These are phyloP conservation scores for Sporisorium reilianum DNA, from an alignment of 1,284 basidiomycete species.

Conservation along the genomic window DNA sequence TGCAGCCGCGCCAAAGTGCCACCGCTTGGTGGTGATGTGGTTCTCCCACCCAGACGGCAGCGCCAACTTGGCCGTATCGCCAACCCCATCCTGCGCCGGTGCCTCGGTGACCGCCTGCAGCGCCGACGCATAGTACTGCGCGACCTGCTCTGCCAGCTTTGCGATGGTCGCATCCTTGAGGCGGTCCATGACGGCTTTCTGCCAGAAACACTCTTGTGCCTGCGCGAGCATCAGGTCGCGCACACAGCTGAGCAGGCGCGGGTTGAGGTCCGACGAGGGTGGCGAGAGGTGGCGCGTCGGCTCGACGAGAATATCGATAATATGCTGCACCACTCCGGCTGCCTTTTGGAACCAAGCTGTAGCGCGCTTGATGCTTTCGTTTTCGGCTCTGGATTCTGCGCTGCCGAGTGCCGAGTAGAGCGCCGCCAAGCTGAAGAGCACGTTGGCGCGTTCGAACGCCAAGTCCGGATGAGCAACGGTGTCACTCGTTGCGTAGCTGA, in stretches of 20 bases:
- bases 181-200: conserved; percentile 82
- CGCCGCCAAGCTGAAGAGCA: conserved; percentile 56
- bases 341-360: conserved; percentile 59
- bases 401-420: conserved; percentile 55
- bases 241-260: conserved; percentile 77
- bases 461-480: conserved; percentile 55
- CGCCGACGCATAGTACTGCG: conserved; percentile 55
- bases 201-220: conserved; percentile 97
- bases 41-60: conserved; percentile 79
- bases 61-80: conserved; percentile 22
- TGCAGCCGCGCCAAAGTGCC: conserved; percentile 90
- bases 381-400: conserved; percentile 52
- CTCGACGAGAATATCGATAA: conserved; percentile 46
- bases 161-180: conserved; percentile 88
- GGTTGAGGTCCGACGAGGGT: conserved; percentile 59
- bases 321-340: conserved; percentile 54
- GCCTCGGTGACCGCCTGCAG: conserved; percentile 26
- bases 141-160: conserved; percentile 82
- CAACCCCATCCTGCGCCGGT: background rate
- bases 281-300: conserved; percentile 32
- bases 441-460: conserved; percentile 56
- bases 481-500: conserved; percentile 40
- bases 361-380: conserved; percentile 64
- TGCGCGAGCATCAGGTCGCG: conserved; percentile 88
- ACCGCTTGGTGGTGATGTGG: conserved; percentile 84